Conservation (phyloP, 441 rosid species). For the Brassica balearica region DNA sequence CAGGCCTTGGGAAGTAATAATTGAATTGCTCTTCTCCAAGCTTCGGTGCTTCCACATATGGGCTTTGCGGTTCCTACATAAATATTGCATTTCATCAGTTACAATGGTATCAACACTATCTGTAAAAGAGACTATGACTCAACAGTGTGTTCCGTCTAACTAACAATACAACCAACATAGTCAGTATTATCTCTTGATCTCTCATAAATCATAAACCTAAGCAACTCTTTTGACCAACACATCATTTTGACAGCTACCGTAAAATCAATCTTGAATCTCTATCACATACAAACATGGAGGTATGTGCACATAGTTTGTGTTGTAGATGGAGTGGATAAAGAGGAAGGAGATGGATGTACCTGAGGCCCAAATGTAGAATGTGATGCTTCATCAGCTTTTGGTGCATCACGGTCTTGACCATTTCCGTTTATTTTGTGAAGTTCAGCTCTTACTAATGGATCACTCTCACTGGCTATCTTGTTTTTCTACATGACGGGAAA, state of each 20-base stretch:
- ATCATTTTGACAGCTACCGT: no score
- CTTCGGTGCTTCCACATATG: constrained; percentile 82
- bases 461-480: constrained; percentile 74
- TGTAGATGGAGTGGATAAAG: no score
- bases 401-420: constrained; percentile 53
- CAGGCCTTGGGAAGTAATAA: constrained; percentile 71
- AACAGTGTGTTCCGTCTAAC: background rate
- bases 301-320: no score
- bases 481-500: constrained; percentile 51
- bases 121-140: background rate
- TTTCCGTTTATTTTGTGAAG: constrained; percentile 65
- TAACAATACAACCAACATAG: no score
- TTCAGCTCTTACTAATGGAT: constrained; percentile 50
- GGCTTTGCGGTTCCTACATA: constrained; percentile 58
- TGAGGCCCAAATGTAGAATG: no score
- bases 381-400: constrained; percentile 51
- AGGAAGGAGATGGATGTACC: background rate
- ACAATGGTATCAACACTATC: background rate
- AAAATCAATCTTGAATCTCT: no score
- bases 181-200: no score
- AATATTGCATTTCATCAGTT: constrained; percentile 12
- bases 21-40: constrained; percentile 54
- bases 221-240: no score
- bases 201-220: no score
- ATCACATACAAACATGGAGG: no score